phyloP scores from a whole-genome alignment of 768 basidiomycete genomes.

The Trametes sanguinea region DNA sequence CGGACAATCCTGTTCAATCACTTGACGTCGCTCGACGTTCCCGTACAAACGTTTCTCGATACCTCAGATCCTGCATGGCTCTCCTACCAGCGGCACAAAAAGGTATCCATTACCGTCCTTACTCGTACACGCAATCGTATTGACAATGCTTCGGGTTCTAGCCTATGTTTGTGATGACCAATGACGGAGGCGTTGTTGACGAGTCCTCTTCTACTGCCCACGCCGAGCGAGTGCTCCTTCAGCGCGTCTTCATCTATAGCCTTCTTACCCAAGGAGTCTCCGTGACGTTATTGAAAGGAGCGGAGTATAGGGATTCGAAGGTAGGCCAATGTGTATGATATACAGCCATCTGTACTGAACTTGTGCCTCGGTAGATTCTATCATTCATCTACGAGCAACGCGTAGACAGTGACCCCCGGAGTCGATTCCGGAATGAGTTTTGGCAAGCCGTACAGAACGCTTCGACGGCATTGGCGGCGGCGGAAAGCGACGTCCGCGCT shows the following conservation, averaged over 20 bases:
- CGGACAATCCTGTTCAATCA: slow-evolving; percentile 54
- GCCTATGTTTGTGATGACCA: slow-evolving; percentile 69
- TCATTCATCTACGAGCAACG: slow-evolving; percentile 54
- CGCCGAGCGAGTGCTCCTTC: slow-evolving; percentile 41
- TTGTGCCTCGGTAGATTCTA: slow-evolving; percentile 44
- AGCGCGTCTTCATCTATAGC: slow-evolving; percentile 51
- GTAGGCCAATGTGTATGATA: slow-evolving; percentile 33
- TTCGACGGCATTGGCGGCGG: slow-evolving; percentile 13
- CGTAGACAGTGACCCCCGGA: slow-evolving; percentile 25
- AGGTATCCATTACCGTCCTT: slow-evolving; percentile 36
- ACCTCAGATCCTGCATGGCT: slow-evolving; percentile 52
- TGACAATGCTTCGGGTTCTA: slow-evolving; percentile 28
- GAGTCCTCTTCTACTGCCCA: slow-evolving; percentile 13
- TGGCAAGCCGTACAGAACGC: slow-evolving; percentile 25
- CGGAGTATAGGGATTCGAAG: slow-evolving; percentile 66
- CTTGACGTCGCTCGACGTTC: slow-evolving; percentile 42
- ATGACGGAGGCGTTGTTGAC: slow-evolving; percentile 48
- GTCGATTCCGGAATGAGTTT: slow-evolving; percentile 12
- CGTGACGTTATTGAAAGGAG: slow-evolving; percentile 52
- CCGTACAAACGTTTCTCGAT: slow-evolving; percentile 48
- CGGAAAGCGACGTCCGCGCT: slow-evolving; percentile 8
- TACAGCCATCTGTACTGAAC: neutral
- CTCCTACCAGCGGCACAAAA: slow-evolving; percentile 42
- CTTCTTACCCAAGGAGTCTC: slow-evolving; percentile 52
- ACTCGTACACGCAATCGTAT: neutral